Evolutionary conservation across 2,329 filamentous ascomycete genomes (phyloP), one percentile per base, ranked within the genome.

Genomic region (Fusarium sp.): DNA sequence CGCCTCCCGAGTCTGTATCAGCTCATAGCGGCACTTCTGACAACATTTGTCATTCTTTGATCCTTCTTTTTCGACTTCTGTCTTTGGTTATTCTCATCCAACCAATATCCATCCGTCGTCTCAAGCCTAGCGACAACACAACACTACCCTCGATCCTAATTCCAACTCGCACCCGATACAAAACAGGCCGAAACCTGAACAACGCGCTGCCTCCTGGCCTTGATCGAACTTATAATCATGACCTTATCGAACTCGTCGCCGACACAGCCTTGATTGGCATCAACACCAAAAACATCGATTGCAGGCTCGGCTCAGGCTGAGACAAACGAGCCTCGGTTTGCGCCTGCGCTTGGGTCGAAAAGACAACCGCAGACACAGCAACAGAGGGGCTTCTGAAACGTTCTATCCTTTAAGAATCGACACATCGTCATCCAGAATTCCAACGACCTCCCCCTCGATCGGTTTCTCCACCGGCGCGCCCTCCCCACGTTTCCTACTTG

Each of bases 301-400:
- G 48, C 57, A 57, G 62, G 63, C 59, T 65, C 49, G 49, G 62
- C 55, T 60, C 51, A 57, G 56, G 62, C 68, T 67, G 68, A 74
- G 70, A 72, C 72, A 67, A 52, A 52, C 63, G 50, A 50, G 47
- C 35, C 71, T 71, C 51, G 56, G 48, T 63, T 68, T 62, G 60
- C 56, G 59, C 56, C 56, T 71, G 62, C 58, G 45, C 56, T 69
- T 65, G 56, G 52, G 60, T 69, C 61, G n/a, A 58, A 72, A 62
- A 70, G 55, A 70, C 54, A 62, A 61, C 64, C 65, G 54, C 50
- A 71, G 60, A 68, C 57, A 71, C 62, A 59, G 53, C 49, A 65
- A 69, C 62, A 71, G 69, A 73, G 72, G 73, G 68, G 68, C 59
- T 65, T 74, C 71, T 77, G 76, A 78, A 76, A 77, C 75, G 67